Percentiles rank a stretch among this genome's conserved stretches.
Conservation (phyloP, 2,329 filamentous ascomycete species). For the Neofusicoccum parvum region DNA sequence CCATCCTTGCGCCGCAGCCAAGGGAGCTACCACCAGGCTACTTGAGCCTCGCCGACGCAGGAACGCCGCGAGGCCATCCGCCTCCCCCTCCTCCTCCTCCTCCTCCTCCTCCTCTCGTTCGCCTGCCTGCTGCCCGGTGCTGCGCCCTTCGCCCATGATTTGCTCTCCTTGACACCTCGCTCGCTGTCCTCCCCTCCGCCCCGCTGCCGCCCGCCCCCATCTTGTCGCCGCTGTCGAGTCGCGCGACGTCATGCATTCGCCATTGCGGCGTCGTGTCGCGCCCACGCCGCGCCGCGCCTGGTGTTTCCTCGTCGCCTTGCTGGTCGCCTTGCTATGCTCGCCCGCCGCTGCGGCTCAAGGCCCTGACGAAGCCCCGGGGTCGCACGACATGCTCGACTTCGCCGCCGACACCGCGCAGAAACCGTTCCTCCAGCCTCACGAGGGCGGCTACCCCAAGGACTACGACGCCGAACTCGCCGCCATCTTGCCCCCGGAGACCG, state of each 20-base stretch:
- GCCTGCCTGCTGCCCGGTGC: not conserved
- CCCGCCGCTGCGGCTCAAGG: not conserved
- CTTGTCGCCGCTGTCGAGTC: not conserved
- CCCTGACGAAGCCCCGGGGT: not conserved
- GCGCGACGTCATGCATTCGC: slow-evolving; percentile 13
- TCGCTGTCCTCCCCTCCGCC: slow-evolving; percentile 6
- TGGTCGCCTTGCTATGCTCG: not conserved
- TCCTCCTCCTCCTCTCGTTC: not conserved
- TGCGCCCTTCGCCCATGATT: not conserved
- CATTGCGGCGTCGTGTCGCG: not conserved
- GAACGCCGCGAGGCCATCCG: slow-evolving; percentile 8
- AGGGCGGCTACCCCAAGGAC: not conserved
- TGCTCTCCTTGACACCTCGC: not conserved
- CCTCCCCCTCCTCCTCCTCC: not conserved
- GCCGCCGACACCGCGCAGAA: not conserved
- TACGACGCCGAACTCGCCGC: not conserved
- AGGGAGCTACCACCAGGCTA: not conserved
- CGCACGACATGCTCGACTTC: not conserved
- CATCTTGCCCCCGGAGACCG: not conserved
- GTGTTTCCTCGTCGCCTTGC: not conserved
- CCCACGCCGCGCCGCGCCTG: not conserved
- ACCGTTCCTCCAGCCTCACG: not conserved
- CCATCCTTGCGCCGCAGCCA: slow-evolving; percentile 8
- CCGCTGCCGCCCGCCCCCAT: not conserved
- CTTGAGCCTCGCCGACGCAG: slow-evolving; percentile 16